phyloP scores from a whole-genome alignment of 2,329 filamentous ascomycete genomes.

The Orbilia oligospora region DNA sequence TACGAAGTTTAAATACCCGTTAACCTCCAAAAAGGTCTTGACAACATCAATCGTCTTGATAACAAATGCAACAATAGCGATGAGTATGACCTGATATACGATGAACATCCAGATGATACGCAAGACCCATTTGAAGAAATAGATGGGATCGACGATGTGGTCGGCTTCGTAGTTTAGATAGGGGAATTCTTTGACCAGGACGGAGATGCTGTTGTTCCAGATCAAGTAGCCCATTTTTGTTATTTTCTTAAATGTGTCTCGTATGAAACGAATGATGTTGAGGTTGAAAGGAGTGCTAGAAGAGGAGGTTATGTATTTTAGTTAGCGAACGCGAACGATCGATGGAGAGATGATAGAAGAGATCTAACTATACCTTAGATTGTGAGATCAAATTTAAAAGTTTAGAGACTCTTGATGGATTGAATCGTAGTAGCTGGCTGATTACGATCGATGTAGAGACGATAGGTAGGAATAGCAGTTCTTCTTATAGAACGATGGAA shows the following conservation, averaged over 20 bases:
- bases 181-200: not conserved
- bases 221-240: not conserved
- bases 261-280: no score
- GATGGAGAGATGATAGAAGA: no score
- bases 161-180: not conserved
- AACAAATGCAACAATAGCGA: not conserved
- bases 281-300: no score
- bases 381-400: no score
- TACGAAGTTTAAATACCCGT: not conserved
- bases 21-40: not conserved
- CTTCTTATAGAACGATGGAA: no score
- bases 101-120: not conserved
- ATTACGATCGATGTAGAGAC: no score
- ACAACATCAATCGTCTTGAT: not conserved
- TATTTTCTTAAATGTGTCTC: no score
- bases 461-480: no score
- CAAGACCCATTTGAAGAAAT: not conserved
- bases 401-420: not conserved
- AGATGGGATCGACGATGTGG: not conserved
- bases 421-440: no score
- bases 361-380: no score
- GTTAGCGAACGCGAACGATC: no score
- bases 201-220: not conserved
- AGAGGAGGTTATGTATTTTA: no score
- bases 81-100: not conserved